Evolutionary conservation across 2,329 filamentous ascomycete species (phyloP).

Genomic region (Fusarium abutilonis): DNA sequence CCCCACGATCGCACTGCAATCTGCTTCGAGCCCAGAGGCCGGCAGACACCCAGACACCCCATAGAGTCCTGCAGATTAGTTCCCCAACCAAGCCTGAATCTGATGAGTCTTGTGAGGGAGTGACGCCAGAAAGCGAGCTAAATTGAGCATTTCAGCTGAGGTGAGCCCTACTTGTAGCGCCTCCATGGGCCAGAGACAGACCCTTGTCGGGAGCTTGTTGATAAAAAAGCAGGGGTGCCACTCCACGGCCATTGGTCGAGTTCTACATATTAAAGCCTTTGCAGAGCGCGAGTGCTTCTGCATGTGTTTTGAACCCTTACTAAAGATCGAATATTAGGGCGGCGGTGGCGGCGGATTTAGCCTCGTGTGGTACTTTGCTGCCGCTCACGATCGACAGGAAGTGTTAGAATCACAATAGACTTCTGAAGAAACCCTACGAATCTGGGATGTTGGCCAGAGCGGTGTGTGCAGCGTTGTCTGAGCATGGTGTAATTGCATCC

Average conservation of each 20-base stretch:
- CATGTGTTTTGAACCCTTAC: conserved; percentile 35
- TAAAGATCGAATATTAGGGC: conserved; percentile 17
- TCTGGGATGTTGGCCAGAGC: conserved; percentile 16
- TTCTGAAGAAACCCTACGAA: conserved; percentile 13
- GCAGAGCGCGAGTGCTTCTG: conserved; percentile 23
- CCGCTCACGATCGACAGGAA: conserved; percentile 27
- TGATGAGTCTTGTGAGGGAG: conserved; percentile 38
- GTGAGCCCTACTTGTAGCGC: conserved; percentile 50
- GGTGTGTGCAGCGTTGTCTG: conserved; percentile 25
- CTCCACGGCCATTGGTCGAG: conserved; percentile 44
- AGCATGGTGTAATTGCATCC: conserved; percentile 14
- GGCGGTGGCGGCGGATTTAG: conserved; percentile 11
- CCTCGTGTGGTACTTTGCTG: conserved; percentile 20
- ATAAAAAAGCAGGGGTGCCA: conserved; percentile 40
- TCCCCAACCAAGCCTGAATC: conserved; percentile 23
- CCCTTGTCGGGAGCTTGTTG: conserved; percentile 47
- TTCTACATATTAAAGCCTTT: conserved; percentile 28
- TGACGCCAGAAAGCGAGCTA: conserved; percentile 43
- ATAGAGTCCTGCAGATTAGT: conserved; percentile 34
- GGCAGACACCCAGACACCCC: conserved; percentile 24
- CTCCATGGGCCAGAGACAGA: conserved; percentile 41
- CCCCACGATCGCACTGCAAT: conserved; percentile 47
- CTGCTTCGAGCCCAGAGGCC: conserved; percentile 35
- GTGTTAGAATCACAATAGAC: conserved; percentile 19
- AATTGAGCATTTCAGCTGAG: conserved; percentile 52